Conservation (phyloP, 2,329 filamentous ascomycete genomes). For the Knoxdaviesia proteae region DNA sequence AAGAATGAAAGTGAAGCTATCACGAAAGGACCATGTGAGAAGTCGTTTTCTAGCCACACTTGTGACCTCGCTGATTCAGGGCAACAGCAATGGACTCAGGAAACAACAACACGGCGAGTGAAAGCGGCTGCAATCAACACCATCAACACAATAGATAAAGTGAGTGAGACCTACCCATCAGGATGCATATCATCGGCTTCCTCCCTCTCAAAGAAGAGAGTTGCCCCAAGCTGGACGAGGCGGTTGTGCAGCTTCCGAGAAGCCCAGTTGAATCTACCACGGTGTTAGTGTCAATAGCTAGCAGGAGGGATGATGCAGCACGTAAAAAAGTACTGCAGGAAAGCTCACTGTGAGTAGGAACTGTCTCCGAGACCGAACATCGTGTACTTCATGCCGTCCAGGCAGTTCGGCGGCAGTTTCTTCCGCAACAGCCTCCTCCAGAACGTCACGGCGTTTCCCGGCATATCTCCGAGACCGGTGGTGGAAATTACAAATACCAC, state of each 20-base stretch:
- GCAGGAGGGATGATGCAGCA: neutral
- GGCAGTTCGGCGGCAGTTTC: constrained; percentile 49
- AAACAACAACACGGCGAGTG: too few relatives aligned
- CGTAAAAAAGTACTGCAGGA: neutral
- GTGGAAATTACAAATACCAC: constrained; percentile 75
- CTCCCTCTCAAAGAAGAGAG: constrained; percentile 52
- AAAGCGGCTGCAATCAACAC: too few relatives aligned
- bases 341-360: constrained; percentile 65
- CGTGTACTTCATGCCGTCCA: constrained; percentile 51
- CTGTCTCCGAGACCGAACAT: constrained; percentile 87
- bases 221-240: constrained; percentile 63
- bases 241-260: constrained; percentile 73
- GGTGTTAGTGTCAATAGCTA: neutral
- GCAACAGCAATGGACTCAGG: too few relatives aligned
- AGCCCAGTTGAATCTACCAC: constrained; percentile 68
- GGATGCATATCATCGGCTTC: constrained; percentile 89
- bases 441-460: constrained; percentile 59
- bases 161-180: constrained; percentile 46
- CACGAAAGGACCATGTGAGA: too few relatives aligned
- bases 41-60: too few relatives aligned
- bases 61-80: too few relatives aligned
- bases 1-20: too few relatives aligned
- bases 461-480: constrained; percentile 85
- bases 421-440: constrained; percentile 73
- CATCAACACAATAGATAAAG: too few relatives aligned